Conservation (phyloP, 192 early-diverging fungal species). For the Kappamyces sp. region DNA sequence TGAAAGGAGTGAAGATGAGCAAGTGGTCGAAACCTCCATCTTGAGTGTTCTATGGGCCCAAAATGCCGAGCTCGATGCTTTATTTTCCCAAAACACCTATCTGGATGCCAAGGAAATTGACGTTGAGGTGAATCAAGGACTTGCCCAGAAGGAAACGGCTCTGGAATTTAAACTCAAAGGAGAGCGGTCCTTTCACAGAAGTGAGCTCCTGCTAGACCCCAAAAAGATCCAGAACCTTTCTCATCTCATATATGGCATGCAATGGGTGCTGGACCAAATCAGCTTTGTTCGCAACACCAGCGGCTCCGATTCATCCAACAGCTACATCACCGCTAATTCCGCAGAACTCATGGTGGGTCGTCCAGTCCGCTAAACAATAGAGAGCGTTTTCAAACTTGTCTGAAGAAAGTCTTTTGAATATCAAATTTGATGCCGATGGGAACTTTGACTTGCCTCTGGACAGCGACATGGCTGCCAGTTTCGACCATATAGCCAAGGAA, state of each 20-base stretch:
- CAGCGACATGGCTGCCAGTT: constrained; percentile 25
- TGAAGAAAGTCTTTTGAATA: constrained; percentile 1
- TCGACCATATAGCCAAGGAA: constrained; percentile 46
- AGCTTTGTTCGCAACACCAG: not conserved
- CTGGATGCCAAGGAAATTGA: constrained; percentile 21
- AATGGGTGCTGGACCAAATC: constrained; percentile 58
- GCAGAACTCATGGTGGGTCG: not conserved
- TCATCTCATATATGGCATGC: constrained; percentile 74
- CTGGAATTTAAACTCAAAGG: constrained; percentile 72
- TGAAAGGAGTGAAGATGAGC: constrained; percentile 32
- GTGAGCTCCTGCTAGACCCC: constrained; percentile 81
- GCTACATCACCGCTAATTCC: not conserved
- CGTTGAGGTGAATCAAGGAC: constrained; percentile 37
- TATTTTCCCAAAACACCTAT: constrained; percentile 45
- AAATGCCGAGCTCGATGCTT: constrained; percentile 48
- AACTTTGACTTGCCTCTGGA: constrained; percentile 12
- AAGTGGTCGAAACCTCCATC: constrained; percentile 32
- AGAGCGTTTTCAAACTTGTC: constrained; percentile 8
- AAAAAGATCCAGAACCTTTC: constrained; percentile 69
- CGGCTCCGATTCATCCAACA: not conserved
- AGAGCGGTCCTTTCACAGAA: constrained; percentile 66
- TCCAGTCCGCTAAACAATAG: no score
- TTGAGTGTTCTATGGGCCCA: constrained; percentile 60
- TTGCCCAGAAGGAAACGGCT: constrained; percentile 60
- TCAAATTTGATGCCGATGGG: constrained; percentile 14